Evolutionary conservation across 805 yeast species (phyloP).

Genomic region (Jamesozyma piceae): DNA sequence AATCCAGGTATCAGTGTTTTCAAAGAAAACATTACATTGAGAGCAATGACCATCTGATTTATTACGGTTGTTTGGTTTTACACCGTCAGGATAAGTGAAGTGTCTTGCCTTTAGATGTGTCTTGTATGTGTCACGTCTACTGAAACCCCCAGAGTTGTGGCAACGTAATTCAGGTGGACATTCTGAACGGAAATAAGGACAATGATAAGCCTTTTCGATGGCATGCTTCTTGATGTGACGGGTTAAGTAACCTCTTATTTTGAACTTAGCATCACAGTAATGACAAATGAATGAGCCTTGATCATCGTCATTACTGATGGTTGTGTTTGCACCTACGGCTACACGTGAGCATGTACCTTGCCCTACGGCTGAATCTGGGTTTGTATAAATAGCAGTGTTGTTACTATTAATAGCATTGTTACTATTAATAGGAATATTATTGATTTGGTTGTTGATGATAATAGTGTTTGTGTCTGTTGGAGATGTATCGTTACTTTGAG

Average conservation of each 20-base stretch:
- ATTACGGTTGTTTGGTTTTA: slow-evolving; percentile 57
- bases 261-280: slow-evolving; percentile 68
- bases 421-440: too few species aligned
- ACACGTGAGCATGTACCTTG: too few species aligned
- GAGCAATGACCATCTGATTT: slow-evolving; percentile 70
- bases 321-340: too few species aligned
- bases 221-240: slow-evolving; percentile 90
- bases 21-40: slow-evolving; percentile 62
- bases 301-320: slow-evolving; percentile 1
- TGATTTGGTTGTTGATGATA: slow-evolving; percentile 4
- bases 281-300: slow-evolving; percentile 45
- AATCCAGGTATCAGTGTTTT: slow-evolving; percentile 62
- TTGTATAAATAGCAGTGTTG: not conserved
- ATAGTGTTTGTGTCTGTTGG: slow-evolving; percentile 7
- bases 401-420: not conserved
- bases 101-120: slow-evolving; percentile 86
- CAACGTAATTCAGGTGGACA: slow-evolving; percentile 26
- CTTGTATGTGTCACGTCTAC: slow-evolving; percentile 85
- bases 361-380: too few species aligned
- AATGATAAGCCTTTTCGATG: slow-evolving; percentile 66
- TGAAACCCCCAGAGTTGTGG: slow-evolving; percentile 62
- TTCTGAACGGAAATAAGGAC: slow-evolving; percentile 30
- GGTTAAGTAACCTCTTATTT: slow-evolving; percentile 80
- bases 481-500: slow-evolving; percentile 14
- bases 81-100: slow-evolving; percentile 78